These are phyloP conservation scores for Penicillium capsulatum DNA, from an alignment of 2,329 filamentous ascomycete species.

Conservation along the genomic window DNA sequence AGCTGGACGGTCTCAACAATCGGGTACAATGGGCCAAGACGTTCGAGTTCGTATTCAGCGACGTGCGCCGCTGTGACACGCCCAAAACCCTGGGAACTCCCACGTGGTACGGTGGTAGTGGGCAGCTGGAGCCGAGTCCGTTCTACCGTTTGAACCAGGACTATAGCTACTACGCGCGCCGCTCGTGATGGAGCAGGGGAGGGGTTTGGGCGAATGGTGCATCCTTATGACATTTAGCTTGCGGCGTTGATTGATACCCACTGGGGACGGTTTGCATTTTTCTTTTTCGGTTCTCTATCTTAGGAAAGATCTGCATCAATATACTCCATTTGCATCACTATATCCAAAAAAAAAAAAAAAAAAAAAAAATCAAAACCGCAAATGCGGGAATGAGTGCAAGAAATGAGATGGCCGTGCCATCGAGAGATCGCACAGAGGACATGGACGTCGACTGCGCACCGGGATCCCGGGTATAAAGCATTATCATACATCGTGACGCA, in stretches of 20 bases:
- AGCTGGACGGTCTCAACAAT: slow-evolving; percentile 39
- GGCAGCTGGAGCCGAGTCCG: slow-evolving; percentile 30
- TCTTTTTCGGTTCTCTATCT: too few relatives aligned
- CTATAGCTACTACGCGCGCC: slow-evolving; percentile 24
- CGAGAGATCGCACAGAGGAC: neutral
- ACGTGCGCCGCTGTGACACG: slow-evolving; percentile 21
- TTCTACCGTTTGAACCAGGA: slow-evolving; percentile 35
- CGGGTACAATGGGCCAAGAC: slow-evolving; percentile 43
- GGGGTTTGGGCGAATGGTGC: neutral
- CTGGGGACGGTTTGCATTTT: too few relatives aligned
- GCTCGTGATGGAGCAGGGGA: neutral
- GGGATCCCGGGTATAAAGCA: slow-evolving; percentile 9
- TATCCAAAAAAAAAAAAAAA: too few relatives aligned
- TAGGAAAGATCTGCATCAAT: too few relatives aligned
- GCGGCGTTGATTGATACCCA: too few relatives aligned
- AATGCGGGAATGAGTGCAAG: too few relatives aligned
- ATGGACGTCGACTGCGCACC: neutral
- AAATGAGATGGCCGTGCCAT: too few relatives aligned
- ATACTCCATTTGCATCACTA: too few relatives aligned
- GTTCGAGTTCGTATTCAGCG: slow-evolving; percentile 36
- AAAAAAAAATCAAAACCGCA: too few relatives aligned
- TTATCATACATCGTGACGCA: slow-evolving; percentile 15
- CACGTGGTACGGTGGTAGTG: slow-evolving; percentile 33
- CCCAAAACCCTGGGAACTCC: slow-evolving; percentile 31
- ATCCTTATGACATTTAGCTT: neutral